Base-by-base conservation (phyloP, 2,329 filamentous ascomycete species). In the Penicillium capsulatum region DNA sequence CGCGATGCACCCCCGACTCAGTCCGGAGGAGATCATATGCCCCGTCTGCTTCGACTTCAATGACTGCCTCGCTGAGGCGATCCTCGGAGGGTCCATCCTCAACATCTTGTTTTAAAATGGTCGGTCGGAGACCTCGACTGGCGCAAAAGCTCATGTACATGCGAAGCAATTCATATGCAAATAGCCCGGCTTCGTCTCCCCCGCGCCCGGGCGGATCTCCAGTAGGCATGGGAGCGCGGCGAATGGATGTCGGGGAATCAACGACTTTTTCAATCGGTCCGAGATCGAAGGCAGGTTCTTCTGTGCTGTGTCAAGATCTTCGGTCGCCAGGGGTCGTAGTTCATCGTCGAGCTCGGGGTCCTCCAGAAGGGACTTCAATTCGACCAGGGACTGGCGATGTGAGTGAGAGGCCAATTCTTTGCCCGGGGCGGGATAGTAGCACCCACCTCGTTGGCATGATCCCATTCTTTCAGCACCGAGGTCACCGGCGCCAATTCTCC, bases 191-290 rank as follows among this genome's bases (percentile, higher is more conserved):
- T 67, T 98, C 92, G 41, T 88, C 81, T 2, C 92, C 92, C 26
- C 92, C 92, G 89, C 90, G 0, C 92, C 92, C 0, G 92, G 92
- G 1, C 90, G 80, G 44, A 98, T 85, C 67, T 98, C 92, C 29
- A 98, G 69, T 48, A 98, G 76, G 64, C 91, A 97, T 37, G 90
- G 88, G 53, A 97, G 76, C 47, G 88, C 78, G 20, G 87, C 87
- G 61, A 96, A 98, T 2, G 90, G 86, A 62, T 98, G 90, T 28
- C 81, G 79, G 1, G 92, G 92, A 11, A 94, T 85, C 37, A 98
- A 75, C 31, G 85, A 81, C 15, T 76, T 79, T 17, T 87, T 87
- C 30, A 98, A 75, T 24, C 77, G 78, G 26, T 74, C 74, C 0
- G 81, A 80, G 17, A 94, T 76, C 0, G 67, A 60, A 2, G 76